Conservation (phyloP, 2,329 filamentous ascomycete species). For the Colletotrichum echinochloae region DNA sequence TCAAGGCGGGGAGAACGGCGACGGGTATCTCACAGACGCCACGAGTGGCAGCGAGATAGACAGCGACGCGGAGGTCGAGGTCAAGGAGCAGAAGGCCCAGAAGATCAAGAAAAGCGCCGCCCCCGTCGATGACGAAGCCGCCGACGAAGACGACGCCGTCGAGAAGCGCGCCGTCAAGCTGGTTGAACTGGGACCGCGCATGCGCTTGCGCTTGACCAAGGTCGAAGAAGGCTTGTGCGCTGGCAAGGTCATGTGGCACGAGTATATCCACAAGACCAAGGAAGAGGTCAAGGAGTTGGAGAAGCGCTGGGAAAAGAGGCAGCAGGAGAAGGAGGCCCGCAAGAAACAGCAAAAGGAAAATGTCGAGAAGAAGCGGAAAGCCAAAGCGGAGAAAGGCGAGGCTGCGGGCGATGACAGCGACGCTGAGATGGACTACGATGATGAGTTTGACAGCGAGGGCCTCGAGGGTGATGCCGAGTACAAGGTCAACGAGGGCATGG, state of each 20-base stretch:
- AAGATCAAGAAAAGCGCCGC: conserved; percentile 68
- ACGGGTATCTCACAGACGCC: conserved; percentile 87
- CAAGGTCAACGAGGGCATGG: conserved; percentile 61
- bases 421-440: conserved; percentile 57
- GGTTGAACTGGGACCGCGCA: conserved; percentile 89
- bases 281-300: conserved; percentile 84
- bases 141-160: conserved; percentile 67
- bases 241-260: conserved; percentile 97
- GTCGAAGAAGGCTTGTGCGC: conserved; percentile 93
- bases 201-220: conserved; percentile 91
- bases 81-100: conserved; percentile 73
- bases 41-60: conserved; percentile 92
- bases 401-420: conserved; percentile 51
- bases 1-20: conserved; percentile 80
- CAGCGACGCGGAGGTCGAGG: conserved; percentile 95
- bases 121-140: conserved; percentile 57
- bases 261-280: conserved; percentile 87
- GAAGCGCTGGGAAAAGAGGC: conserved; percentile 81
- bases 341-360: conserved; percentile 89
- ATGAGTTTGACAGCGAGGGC: conserved; percentile 65
- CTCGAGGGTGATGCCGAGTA: conserved; percentile 63
- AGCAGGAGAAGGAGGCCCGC: conserved; percentile 84
- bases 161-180: conserved; percentile 92
- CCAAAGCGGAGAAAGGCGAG: conserved; percentile 53
- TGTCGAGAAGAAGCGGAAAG: conserved; percentile 84